Evolutionary conservation across 75 land plant species (phyloP), one percentile per base, ranked within the genome.

Genomic region (Isoetes taiwanensis): DNA sequence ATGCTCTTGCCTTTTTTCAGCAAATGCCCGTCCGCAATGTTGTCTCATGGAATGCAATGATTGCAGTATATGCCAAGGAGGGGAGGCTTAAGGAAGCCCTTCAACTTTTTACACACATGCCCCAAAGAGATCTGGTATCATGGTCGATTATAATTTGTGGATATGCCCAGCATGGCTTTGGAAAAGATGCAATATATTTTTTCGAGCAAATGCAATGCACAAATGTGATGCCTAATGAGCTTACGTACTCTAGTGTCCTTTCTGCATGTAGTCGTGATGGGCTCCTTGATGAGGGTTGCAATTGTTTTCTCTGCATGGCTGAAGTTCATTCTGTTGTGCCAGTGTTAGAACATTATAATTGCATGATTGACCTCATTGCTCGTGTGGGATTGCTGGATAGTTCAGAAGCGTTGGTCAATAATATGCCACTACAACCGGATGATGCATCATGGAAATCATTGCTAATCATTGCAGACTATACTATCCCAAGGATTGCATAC

Each of bases 101-200:
- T 2, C 12, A 5, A 1, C 3, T 68, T 1, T 68, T 68, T 41
- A 34, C 30, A 2, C 24, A 5, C 19, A n/a, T 55, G 50, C 37
- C 19, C 6, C 20, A 1, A 30, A 16, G 55, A 20, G 52, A 60
- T 34, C 34, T 54, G 28, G 12, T 54, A 34, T 52, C 66, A 24
- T 68, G 65, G 41, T 54, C 30, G 28, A 39, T 58, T 0, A 40
- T 68, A 43, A 31, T 61, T 1, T 10, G 42, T 2, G 65, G 62
- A 0, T 56, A 56, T 58, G 69, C 68, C 20, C 25, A 56, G 17
- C 28, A 72, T 61, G 80, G 76, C 0, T 34, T 40, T 14, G 67
- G 48, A 0, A 35, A 21, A n/a, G 52, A 59, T 19, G 75, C 75
- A 20, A 40, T 52, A 2, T 19, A 1, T 21, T 32, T 68, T 1